Conservation (phyloP, 2,329 filamentous ascomycete genomes). For the Thelonectria rubi region DNA sequence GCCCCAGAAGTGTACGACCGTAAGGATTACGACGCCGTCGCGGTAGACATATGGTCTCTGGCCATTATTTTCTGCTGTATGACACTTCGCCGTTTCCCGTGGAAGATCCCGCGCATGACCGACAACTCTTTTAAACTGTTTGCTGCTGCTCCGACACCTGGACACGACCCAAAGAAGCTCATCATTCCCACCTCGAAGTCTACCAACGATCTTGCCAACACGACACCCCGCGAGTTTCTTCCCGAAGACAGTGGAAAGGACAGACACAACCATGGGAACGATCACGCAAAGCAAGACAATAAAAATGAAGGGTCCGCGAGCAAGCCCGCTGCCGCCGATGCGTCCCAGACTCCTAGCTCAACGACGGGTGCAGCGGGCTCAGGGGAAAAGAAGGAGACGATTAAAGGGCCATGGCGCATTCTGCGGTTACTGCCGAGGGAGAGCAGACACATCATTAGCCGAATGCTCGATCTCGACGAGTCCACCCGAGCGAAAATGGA, state of each 20-base stretch:
- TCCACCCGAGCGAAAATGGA: constrained; percentile 83
- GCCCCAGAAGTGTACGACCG: constrained; percentile 97
- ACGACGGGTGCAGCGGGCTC: constrained; percentile 40
- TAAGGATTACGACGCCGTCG: constrained; percentile 90
- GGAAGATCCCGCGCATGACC: constrained; percentile 91
- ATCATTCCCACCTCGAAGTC: constrained; percentile 55
- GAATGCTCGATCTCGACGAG: constrained; percentile 92
- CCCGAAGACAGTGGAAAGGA: constrained; percentile 47
- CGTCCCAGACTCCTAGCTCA: constrained; percentile 31
- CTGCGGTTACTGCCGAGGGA: constrained; percentile 88
- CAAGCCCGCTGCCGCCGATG: constrained; percentile 13
- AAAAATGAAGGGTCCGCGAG: constrained; percentile 30
- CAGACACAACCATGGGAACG: constrained; percentile 22
- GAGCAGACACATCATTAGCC: constrained; percentile 85
- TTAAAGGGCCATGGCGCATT: constrained; percentile 92
- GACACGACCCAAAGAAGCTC: constrained; percentile 67
- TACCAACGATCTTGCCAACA: constrained; percentile 54
- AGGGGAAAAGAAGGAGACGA: constrained; percentile 74
- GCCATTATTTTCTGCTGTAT: constrained; percentile 99
- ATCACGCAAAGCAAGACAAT: neutral
- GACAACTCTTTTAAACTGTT: constrained; percentile 98
- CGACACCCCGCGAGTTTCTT: constrained; percentile 51
- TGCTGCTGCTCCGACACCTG: constrained; percentile 82
- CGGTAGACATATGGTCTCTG: constrained; percentile 96
- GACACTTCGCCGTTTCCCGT: constrained; percentile 92